Conservation (phyloP, 164 flowering plant genomes). For the Magnolia changhungtana region DNA sequence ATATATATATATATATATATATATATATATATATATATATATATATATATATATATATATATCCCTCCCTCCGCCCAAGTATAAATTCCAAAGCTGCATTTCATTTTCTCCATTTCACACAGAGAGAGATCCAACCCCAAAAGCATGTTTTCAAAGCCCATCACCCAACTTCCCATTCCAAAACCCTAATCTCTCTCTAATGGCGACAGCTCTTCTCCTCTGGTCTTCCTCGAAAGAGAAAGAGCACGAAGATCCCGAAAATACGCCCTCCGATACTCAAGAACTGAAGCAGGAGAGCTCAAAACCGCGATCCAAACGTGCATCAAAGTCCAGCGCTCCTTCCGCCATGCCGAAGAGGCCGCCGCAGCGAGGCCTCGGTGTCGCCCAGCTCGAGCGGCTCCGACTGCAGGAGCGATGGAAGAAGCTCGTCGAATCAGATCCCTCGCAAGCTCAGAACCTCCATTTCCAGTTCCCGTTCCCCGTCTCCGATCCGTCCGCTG, state of each 20-base stretch:
- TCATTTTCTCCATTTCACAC: neutral
- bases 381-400: slow-evolving; percentile 59
- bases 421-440: slow-evolving; percentile 23
- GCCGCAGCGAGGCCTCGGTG: slow-evolving; percentile 68
- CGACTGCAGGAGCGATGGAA: slow-evolving; percentile 41
- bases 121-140: neutral
- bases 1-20: too few relatives aligned
- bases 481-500: neutral
- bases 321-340: neutral
- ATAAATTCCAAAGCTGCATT: neutral
- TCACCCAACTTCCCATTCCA: slow-evolving; percentile 13
- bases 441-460: neutral
- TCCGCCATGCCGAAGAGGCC: slow-evolving; percentile 24
- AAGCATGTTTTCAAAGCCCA: neutral
- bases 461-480: slow-evolving; percentile 11
- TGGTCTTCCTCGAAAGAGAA: slow-evolving; percentile 11
- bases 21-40: too few relatives aligned
- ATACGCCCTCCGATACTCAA: neutral
- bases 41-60: too few relatives aligned
- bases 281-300: slow-evolving; percentile 1
- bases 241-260: neutral
- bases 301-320: slow-evolving; percentile 13
- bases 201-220: slow-evolving; percentile 14
- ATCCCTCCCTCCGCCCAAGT: neutral
- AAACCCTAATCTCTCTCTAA: slow-evolving; percentile 4